Evolutionary conservation across 768 basidiomycete species (phyloP), one percentile per base, ranked within the genome.

Genomic region (Mycena latifolia): DNA sequence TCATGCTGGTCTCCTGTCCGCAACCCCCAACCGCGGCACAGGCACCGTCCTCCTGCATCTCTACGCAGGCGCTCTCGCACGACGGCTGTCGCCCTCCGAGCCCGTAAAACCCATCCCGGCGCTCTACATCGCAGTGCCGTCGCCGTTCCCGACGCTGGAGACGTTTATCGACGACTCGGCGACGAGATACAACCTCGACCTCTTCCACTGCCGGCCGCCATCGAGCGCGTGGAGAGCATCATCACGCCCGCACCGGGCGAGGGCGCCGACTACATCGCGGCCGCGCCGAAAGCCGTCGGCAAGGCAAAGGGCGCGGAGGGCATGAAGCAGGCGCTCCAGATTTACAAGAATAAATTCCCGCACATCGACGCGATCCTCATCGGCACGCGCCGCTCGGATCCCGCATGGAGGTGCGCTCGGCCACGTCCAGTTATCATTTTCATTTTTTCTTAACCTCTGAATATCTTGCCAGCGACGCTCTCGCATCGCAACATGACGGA

Each of bases 41-140:
- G 96, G 96, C 75, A 99, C 96, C 6, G 95, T 98, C n/a, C 86
- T 99, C 27, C 82, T 99, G 14, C 96, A 98, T 75, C 87, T 99
- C 35, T 91, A 92, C 61, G 91, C 90, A 7, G 94, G 89, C 0
- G 90, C 87, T 8, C 78, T 97, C 24, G 88, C 87, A 24, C 83
- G 82, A 41, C 74, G 82, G 39, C 69, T 81, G 20, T 37, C 77
- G 11, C 68, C 74, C 2, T 73, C 78, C 6, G 72, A 82, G 53
- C 64, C 77, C 15, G 73, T 82, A 71, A 78, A 79, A 46, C 82
- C 85, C 0, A 89, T 91, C 61, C 84, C 86, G 35, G 84, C 92
- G 5, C 81, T 99, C 67, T 96, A 98, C 81, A 95, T 99, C 64
- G 92, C 96, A 17, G 90, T 93, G 0, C 90, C 93, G 0, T 93